These are phyloP conservation scores for Monosporozyma aerobia DNA, from an alignment of 805 yeast genomes.

Conservation along the genomic window DNA sequence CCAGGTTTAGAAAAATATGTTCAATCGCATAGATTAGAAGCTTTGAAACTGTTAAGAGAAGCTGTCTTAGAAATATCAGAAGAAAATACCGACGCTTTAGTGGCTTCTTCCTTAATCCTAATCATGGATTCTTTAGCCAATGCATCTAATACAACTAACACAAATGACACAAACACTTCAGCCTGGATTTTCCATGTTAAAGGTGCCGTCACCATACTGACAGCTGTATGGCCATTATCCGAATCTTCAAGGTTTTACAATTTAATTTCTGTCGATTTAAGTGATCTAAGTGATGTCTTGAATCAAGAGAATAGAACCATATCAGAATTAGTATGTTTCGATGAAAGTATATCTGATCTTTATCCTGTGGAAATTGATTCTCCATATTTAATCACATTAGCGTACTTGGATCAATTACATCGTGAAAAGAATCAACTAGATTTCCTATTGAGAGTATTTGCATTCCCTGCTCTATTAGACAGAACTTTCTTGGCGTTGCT, in stretches of 20 bases:
- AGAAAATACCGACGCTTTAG: conserved; percentile 85
- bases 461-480: conserved; percentile 89
- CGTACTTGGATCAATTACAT: conserved; percentile 75
- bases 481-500: conserved; percentile 66
- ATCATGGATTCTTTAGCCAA: conserved; percentile 92
- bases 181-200: conserved; percentile 97
- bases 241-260: conserved; percentile 58
- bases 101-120: conserved; percentile 79
- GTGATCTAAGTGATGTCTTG: conserved; percentile 69
- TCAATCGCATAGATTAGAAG: conserved; percentile 80
- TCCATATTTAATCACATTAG: conserved; percentile 77
- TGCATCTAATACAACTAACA: conserved; percentile 45
- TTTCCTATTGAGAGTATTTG: conserved; percentile 77
- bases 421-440: conserved; percentile 77
- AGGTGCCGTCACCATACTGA: conserved; percentile 90
- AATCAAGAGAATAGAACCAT: conserved; percentile 30
- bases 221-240: conserved; percentile 89
- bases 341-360: conserved; percentile 71
- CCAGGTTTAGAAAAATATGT: conserved; percentile 71
- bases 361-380: conserved; percentile 79
- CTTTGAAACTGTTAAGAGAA: conserved; percentile 67
- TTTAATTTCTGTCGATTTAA: conserved; percentile 76
- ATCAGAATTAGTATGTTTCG: conserved; percentile 72
- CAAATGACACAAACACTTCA: conserved; percentile 35
- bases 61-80: conserved; percentile 77